Conservation (phyloP, 345 rosid species). For the Pugionium cornutum region DNA sequence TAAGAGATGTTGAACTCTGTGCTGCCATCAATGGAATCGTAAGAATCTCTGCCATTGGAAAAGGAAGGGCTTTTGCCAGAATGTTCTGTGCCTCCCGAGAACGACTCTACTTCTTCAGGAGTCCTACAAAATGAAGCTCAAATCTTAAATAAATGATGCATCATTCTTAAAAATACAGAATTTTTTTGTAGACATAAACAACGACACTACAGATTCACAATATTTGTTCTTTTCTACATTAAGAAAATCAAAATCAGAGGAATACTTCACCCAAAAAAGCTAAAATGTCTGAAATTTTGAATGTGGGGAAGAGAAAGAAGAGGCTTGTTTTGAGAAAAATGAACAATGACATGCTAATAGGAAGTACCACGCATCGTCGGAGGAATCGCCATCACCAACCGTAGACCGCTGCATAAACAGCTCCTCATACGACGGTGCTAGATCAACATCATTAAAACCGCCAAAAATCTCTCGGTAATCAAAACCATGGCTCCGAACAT, state of each 20-base stretch:
- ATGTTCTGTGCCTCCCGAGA: constrained; percentile 61
- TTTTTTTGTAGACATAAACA: not conserved
- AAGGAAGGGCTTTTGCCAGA: constrained; percentile 52
- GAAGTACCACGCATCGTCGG: constrained; percentile 79
- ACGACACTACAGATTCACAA: not conserved
- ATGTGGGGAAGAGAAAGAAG: not conserved
- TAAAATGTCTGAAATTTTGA: too few species aligned
- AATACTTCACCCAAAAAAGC: not conserved
- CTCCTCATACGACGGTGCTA: constrained; percentile 65
- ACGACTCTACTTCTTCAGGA: constrained; percentile 61
- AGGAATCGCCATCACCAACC: constrained; percentile 51
- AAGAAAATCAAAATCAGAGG: not conserved
- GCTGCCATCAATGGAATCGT: constrained; percentile 54
- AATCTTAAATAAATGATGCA: constrained; percentile 7
- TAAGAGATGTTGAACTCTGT: constrained; percentile 72
- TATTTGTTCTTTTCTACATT: not conserved
- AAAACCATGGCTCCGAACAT: constrained; percentile 60
- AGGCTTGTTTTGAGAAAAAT: not conserved
- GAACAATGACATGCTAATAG: not conserved
- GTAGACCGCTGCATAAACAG: constrained; percentile 45
- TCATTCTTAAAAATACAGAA: not conserved
- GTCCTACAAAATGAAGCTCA: constrained; percentile 55
- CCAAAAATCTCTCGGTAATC: constrained; percentile 84
- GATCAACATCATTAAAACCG: constrained; percentile 56
- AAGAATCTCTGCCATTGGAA: constrained; percentile 63